These are phyloP conservation scores for Pseudocercospora pini-densiflorae DNA, from an alignment of 2,329 filamentous ascomycete genomes.

Conservation along the genomic window DNA sequence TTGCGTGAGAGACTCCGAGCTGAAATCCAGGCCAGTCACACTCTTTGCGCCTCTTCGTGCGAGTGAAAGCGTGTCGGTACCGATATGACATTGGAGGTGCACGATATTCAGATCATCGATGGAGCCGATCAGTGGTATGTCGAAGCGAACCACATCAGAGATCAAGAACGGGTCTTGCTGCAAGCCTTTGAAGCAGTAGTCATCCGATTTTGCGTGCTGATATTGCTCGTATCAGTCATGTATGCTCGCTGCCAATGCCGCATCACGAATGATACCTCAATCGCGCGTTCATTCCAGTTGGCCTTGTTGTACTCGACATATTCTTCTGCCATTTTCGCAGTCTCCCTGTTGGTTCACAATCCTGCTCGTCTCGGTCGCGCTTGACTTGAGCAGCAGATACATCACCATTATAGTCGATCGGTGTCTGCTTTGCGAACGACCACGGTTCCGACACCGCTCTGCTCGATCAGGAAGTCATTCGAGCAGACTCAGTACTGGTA, in stretches of 20 bases:
- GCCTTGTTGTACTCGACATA: slow-evolving; percentile 23
- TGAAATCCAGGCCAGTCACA: slow-evolving; percentile 30
- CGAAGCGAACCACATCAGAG: slow-evolving; percentile 27
- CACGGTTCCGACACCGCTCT: background rate
- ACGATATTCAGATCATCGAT: slow-evolving; percentile 15
- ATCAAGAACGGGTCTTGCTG: slow-evolving; percentile 17
- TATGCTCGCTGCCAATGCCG: background rate
- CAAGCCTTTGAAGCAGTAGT: slow-evolving; percentile 19
- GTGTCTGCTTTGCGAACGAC: no score
- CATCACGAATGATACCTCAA: slow-evolving; percentile 14
- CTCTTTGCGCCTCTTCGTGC: slow-evolving; percentile 26
- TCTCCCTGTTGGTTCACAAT: no score
- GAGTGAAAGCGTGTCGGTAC: slow-evolving; percentile 31
- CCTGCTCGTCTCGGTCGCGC: no score
- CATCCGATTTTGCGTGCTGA: slow-evolving; percentile 27
- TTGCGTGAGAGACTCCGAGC: slow-evolving; percentile 20
- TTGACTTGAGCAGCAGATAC: no score
- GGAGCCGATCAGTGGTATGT: slow-evolving; percentile 24
- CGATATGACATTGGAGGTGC: slow-evolving; percentile 34
- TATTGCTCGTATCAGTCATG: no score
- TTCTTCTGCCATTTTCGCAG: background rate
- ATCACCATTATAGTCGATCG: no score
- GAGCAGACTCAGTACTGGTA: background rate
- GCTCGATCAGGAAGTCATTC: background rate
- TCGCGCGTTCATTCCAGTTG: slow-evolving; percentile 31